Conservation (phyloP, 2,329 filamentous ascomycete species). For the Coleophoma cylindrospora region DNA sequence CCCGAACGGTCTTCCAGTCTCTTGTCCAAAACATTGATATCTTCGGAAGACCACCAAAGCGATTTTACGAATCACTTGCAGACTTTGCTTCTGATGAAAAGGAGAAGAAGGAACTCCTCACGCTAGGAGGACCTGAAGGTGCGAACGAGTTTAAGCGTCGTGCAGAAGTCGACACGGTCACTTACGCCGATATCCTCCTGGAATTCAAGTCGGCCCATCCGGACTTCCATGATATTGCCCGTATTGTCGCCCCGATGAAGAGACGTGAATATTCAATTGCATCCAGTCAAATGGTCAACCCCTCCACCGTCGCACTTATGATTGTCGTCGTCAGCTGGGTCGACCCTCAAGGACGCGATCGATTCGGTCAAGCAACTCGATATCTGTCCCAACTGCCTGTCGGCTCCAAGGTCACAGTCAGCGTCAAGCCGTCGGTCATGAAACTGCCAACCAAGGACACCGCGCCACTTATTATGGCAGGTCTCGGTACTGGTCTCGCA, state of each 20-base stretch:
- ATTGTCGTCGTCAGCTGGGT: conserved; percentile 97
- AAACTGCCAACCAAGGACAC: conserved; percentile 87
- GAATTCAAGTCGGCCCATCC: conserved; percentile 90
- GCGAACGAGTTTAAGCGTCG: conserved; percentile 89
- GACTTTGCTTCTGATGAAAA: conserved; percentile 79
- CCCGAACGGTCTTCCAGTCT: conserved; percentile 88
- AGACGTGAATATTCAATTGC: conserved; percentile 98
- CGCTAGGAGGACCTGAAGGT: conserved; percentile 73
- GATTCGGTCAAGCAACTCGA: conserved; percentile 87
- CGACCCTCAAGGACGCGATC: conserved; percentile 79
- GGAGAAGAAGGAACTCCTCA: conserved; percentile 75
- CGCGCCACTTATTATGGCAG: conserved; percentile 96
- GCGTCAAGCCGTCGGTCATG: conserved; percentile 98
- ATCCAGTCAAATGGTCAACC: conserved; percentile 90
- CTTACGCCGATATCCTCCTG: conserved; percentile 83
- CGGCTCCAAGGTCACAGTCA: conserved; percentile 79
- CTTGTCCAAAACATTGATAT: conserved; percentile 92
- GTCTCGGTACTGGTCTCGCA: conserved; percentile 93
- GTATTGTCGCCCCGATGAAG: conserved; percentile 88
- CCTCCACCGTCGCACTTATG: conserved; percentile 85
- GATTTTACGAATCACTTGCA: conserved; percentile 90
- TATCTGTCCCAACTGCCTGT: conserved; percentile 75
- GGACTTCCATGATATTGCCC: conserved; percentile 79
- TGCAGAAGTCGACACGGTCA: conserved; percentile 84
- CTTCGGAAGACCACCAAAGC: conserved; percentile 93